Conservation (phyloP, 306 rosid genomes). For the Pterocarpus santalinus region DNA sequence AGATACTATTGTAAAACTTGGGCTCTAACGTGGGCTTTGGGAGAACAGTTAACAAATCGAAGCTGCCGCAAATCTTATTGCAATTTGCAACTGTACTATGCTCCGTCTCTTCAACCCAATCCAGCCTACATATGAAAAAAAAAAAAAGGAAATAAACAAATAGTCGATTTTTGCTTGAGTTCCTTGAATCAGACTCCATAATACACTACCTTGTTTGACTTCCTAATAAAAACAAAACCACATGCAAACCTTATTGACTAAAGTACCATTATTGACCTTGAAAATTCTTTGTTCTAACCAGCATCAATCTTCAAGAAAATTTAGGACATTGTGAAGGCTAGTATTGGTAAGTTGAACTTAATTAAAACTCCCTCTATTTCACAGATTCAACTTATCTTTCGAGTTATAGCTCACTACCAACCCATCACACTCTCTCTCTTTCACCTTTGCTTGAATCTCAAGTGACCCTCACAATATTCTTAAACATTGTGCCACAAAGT, state of each 20-base stretch:
- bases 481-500: background rate
- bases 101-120: background rate
- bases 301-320: background rate
- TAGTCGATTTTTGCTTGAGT: background rate
- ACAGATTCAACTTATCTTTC: conserved; percentile 18
- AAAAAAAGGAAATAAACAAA: background rate
- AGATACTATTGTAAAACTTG: background rate
- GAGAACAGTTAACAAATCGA: background rate
- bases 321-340: conserved; percentile 12
- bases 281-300: conserved; percentile 20
- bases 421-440: conserved; percentile 3
- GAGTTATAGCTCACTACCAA: conserved; percentile 35
- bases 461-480: conserved; percentile 29
- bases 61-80: background rate
- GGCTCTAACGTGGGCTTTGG: conserved; percentile 3
- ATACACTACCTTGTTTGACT: conserved; percentile 42
- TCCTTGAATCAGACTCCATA: conserved; percentile 37
- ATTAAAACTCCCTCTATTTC: background rate
- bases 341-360: conserved; percentile 24
- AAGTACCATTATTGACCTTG: conserved; percentile 18
- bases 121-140: background rate
- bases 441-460: conserved; percentile 43
- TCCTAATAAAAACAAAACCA: conserved; percentile 15
- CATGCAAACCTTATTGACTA: conserved; percentile 1
- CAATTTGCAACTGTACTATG: background rate